Evolutionary conservation across 2,329 filamentous ascomycete species (phyloP), one percentile per base, ranked within the genome.

Genomic region (Talaromyces sp.): DNA sequence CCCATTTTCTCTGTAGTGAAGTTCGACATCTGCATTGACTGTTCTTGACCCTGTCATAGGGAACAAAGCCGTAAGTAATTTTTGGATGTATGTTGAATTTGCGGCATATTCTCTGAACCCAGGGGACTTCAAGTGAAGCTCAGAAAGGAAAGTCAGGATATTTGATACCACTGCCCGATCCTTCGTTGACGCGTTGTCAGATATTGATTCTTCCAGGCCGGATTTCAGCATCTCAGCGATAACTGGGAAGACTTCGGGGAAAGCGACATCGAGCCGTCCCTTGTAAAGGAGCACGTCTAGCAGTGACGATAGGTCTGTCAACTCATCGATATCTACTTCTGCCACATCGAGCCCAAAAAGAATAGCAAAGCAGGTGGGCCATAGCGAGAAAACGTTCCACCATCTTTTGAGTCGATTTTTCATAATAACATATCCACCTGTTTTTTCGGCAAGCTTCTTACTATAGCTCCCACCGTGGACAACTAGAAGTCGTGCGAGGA

Each of bases 161-260:
- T 89, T 90, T 64, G 91, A 87, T 7, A 98, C 79, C 17, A 96
- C 85, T 2, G 84, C 83, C 5, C 87, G 85, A 69, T 90, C 87
- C 60, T 85, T 83, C 39, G 79, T 79, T 7, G 88, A 70, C 31
- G 87, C 83, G 68, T 85, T 86, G 61, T 89, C 82, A 7, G 91
- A 82, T 64, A 76, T 73, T n/a, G 90, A 86, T 68, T 71, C 71
- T 57, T 91, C 90, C 25, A 98, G 77, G 0, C 93, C 94, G 73
- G 90, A 89, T 73, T 96, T 91, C 1, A 99, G 81, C 93, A 99
- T 96, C 0, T 89, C 86, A 5, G 88, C 89, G 54, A 99, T 89
- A 11, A 96, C 89, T 0, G 89, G 85, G 27, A 97, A 81, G 7
- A 92, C 87, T 65, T 96, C 93, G 0, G 92, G 88, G 72, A 92